A percentile compares a stretch with the other conserved stretches of the same genome.
Evolutionary conservation across 2,329 filamentous ascomycete species (phyloP).

Genomic region (Macroventuria anomochaeta): DNA sequence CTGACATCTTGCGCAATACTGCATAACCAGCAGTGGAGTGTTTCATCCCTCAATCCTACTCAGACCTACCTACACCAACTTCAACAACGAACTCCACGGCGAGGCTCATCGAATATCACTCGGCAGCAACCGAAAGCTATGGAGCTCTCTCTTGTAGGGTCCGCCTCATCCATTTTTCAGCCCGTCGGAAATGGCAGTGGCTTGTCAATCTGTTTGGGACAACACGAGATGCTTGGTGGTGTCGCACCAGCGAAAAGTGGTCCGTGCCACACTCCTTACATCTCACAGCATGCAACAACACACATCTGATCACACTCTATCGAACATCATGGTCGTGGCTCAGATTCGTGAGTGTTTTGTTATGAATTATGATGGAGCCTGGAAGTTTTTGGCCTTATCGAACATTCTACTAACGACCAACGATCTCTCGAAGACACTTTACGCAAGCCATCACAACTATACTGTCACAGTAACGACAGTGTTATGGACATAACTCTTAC

Average conservation of each 20-base stretch:
- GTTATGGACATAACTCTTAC: neutral
- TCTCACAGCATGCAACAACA: conserved; percentile 18
- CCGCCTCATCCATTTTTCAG: conserved; percentile 1
- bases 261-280: conserved; percentile 34
- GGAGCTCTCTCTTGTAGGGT: neutral
- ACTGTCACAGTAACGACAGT: too few relatives aligned
- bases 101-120: neutral
- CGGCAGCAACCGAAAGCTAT: neutral
- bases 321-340: neutral
- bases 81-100: neutral
- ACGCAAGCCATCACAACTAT: too few relatives aligned
- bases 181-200: conserved; percentile 33
- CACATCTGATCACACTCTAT: conserved; percentile 8
- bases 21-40: neutral
- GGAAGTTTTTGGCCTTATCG: too few relatives aligned
- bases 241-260: conserved; percentile 30
- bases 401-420: too few relatives aligned
- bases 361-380: too few relatives aligned
- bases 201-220: conserved; percentile 23
- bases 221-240: neutral
- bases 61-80: neutral
- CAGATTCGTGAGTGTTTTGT: too few relatives aligned
- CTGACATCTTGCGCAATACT: neutral
- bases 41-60: conserved; percentile 4
- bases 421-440: too few relatives aligned